Evolutionary conservation across 306 rosid genomes (phyloP).

Genomic region (Argentina anserina): DNA sequence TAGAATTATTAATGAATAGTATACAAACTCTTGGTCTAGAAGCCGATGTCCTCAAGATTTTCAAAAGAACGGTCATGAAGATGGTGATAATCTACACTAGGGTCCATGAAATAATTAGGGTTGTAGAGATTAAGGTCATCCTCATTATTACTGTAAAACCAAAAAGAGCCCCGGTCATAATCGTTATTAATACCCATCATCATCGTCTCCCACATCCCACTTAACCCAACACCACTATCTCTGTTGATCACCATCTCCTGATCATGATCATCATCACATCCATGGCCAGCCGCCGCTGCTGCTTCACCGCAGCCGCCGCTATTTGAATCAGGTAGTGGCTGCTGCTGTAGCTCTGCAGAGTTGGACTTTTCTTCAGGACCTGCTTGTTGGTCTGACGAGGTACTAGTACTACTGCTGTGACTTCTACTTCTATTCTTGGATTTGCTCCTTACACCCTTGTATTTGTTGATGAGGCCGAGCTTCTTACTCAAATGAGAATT

Average conservation of each 20-base stretch:
- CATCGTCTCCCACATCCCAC: constrained; percentile 13
- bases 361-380: not conserved
- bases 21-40: constrained; percentile 9
- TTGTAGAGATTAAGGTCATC: not conserved
- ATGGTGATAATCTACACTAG: constrained; percentile 18
- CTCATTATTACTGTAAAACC: constrained; percentile 20
- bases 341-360: constrained; percentile 1
- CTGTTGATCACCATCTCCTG: not conserved
- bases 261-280: not conserved
- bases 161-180: constrained; percentile 15
- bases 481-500: constrained; percentile 58
- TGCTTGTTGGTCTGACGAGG: not conserved
- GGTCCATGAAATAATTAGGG: constrained; percentile 14
- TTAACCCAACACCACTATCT: not conserved
- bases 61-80: constrained; percentile 1
- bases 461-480: constrained; percentile 21
- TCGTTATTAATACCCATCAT: constrained; percentile 1
- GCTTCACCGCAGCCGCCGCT: not conserved
- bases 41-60: constrained; percentile 20
- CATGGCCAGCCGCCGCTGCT: not conserved
- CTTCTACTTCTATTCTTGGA: not conserved
- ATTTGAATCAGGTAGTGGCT: not conserved
- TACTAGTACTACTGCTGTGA: not conserved
- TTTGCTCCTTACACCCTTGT: constrained; percentile 18
- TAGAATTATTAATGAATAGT: not conserved